Base-by-base conservation (phyloP, 306 rosid genomes). In the Lagenaria siceraria region DNA sequence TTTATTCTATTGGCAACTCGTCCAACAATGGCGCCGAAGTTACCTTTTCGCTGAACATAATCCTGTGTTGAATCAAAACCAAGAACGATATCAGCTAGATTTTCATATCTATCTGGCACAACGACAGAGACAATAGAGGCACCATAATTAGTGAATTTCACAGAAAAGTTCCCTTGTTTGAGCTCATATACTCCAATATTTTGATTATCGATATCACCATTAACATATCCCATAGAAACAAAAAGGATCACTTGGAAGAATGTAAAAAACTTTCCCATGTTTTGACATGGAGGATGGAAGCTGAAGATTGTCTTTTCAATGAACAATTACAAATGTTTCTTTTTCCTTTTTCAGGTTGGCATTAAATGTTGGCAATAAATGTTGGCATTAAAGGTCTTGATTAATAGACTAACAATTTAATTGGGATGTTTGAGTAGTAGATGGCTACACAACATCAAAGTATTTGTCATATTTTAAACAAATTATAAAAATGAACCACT, bases 1-100 rank as follows among this genome's bases (percentile, higher is more conserved):
- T 90, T 90, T 33, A 91, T 87, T 87, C 98, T 86, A 73, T 91
- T 94, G 1, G 98, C 98, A 61, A 91, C 89, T 22, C 98, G 74
- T 40, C 98, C 98, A 36, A 94, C 93, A 38, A 87, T 77, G 6
- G 96, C 91, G 27, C 97, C 98, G 53, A 94, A 68, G 77, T 86
- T 49, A 0, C 77, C 61, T 52, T 10, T 74, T 49, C 49, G 29
- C 18, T 9, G 2, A 4, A 36, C 35, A 22, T 75, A 75, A 17
- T 75, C 36, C 6, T 19, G 9, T 4, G 53, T 31, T 19, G 78
- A 4, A 22, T 56, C 66, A 14, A 18, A 75, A 2, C 78, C 78
- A n/a, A 75, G 78, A 35, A 55, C 35, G 48, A 53, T 14, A 55
- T 75, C 78, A 33, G 14, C 35, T 0, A 75, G 78, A 7, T 75